A percentile compares a stretch with the other conserved stretches of the same genome.
These are phyloP conservation scores for Omphalea diandra DNA, from an alignment of 441 rosid genomes.

Conservation along the genomic window DNA sequence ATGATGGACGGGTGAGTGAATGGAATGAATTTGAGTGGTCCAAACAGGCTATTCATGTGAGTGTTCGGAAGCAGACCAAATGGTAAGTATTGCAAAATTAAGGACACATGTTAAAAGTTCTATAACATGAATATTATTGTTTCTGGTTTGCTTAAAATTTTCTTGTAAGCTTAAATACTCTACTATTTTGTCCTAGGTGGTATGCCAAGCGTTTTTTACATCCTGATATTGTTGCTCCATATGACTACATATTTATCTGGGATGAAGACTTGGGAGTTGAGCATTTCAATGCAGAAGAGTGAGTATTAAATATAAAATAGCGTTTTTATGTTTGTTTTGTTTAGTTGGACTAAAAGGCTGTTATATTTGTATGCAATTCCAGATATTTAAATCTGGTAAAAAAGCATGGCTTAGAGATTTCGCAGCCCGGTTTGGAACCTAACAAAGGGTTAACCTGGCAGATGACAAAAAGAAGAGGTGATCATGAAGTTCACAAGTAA, in stretches of 20 bases:
- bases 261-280: constrained; percentile 97
- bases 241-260: constrained; percentile 98
- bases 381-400: constrained; percentile 78
- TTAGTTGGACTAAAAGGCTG: neutral
- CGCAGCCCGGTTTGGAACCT: constrained; percentile 97
- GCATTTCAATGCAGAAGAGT: constrained; percentile 90
- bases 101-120: neutral
- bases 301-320: constrained; percentile 28
- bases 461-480: constrained; percentile 92
- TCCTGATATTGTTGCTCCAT: constrained; percentile 91
- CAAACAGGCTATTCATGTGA: constrained; percentile 87
- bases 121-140: neutral
- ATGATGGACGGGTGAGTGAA: constrained; percentile 85
- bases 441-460: constrained; percentile 84
- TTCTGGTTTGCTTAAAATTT: constrained; percentile 5
- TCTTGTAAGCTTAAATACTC: neutral
- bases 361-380: constrained; percentile 11
- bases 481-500: constrained; percentile 91
- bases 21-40: constrained; percentile 99
- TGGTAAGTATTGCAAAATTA: constrained; percentile 48
- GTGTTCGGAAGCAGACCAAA: constrained; percentile 82
- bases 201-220: constrained; percentile 99
- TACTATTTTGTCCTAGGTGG: constrained; percentile 62
- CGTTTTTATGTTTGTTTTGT: neutral
- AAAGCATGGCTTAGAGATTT: constrained; percentile 90